Base-by-base conservation (phyloP, 345 rosid genomes). In the Syzygium jambos region DNA sequence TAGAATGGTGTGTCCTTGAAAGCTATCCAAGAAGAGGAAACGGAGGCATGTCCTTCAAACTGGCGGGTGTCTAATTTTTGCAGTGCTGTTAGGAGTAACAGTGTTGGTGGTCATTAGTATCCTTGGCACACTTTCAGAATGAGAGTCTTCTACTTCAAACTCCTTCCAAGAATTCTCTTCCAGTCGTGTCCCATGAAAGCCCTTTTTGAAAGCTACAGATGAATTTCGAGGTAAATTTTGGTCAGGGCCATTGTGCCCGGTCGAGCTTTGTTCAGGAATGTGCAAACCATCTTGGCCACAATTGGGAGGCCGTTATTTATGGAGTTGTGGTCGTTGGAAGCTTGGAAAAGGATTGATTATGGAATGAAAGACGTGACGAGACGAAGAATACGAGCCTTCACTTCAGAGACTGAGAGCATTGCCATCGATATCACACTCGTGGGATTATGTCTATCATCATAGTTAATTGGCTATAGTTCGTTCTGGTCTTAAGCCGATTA, bases 141-240 rank as follows among this genome's bases (percentile, higher is more conserved):
- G 21, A 53, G 55, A 53, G 21, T 6, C 54, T 52, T 52, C 54
- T 3, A 3, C 53, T 52, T 52, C 53, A 38, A 52, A 52, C 16
- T 52, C 53, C 53, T 52, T 52, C 53, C 19, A 6, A 52, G 15
- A 27, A 5, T 59, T 25, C 65, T 59, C 30, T 25, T 59, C 15
- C 7, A 2, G 7, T 0, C 0, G 29, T 0, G 65, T 59, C 65
- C 29, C 22, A 22, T 0, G 25, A 21, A 22, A 11, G 12, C 6
- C n/a, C 16, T 59, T 0, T 0, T 59, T 5, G 65, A 27, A 25
- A 59, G 11, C 29, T 25, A 59, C 30, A 25, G 30, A 59, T 1
- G 30, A 59, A 59, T 11, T 59, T 63, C 41, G 2, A 29, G 38
- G 77, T 63, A 15, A 63, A n/a, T 63, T 59, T 63, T 63, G 41